These are phyloP conservation scores for Auriscalpium orientale DNA, from an alignment of 768 basidiomycete genomes.

Conservation along the genomic window DNA sequence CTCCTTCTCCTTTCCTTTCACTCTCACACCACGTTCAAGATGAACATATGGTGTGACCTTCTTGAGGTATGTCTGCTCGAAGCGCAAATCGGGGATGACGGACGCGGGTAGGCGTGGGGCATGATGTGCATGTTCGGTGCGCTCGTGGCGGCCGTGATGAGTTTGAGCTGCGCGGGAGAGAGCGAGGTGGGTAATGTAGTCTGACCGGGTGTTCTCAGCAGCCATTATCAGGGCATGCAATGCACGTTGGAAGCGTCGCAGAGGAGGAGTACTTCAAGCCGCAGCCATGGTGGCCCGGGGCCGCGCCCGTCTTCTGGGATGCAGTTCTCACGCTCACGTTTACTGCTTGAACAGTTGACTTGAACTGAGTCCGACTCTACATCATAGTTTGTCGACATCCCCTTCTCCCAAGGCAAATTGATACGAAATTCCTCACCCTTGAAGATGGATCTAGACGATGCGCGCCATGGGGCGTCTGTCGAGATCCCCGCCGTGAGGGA, in stretches of 20 bases:
- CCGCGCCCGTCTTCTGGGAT: too few species aligned
- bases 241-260: too few species aligned
- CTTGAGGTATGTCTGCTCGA: conserved; percentile 63
- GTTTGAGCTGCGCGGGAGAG: background rate
- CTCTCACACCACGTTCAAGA: conserved; percentile 20
- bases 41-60: conserved; percentile 49
- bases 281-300: too few species aligned
- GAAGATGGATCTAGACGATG: background rate
- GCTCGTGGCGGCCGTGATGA: background rate
- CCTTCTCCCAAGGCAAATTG: too few species aligned
- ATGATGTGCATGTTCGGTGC: background rate
- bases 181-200: conserved; percentile 12
- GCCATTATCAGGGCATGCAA: conserved; percentile 1
- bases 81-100: conserved; percentile 65
- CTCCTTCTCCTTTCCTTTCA: conserved; percentile 24
- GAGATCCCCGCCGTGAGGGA: background rate
- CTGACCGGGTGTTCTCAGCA: conserved; percentile 5
- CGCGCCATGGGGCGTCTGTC: background rate
- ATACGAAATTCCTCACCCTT: background rate
- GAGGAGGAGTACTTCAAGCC: too few species aligned
- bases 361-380: too few species aligned
- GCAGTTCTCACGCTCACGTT: too few species aligned
- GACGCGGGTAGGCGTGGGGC: conserved; percentile 14
- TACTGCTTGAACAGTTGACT: too few species aligned
- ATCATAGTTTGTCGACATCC: too few species aligned